phyloP scores from a whole-genome alignment of 148 eudicot genomes.

The Spergularia bocconei region DNA sequence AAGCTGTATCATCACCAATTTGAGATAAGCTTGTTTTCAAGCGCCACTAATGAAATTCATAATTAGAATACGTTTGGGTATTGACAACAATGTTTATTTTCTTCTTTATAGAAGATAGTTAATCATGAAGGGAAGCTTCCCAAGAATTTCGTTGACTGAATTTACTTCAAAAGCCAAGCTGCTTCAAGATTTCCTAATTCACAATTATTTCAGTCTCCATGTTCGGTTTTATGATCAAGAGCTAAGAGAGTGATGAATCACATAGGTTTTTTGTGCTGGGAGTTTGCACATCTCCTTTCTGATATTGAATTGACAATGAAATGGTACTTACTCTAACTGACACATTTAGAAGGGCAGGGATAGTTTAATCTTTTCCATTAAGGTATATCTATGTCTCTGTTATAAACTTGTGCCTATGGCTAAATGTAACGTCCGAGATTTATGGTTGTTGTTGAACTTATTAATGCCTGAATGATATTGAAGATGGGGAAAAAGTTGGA shows the following conservation, averaged over 20 bases:
- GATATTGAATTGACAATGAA: not conserved
- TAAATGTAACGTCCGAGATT: slow-evolving; percentile 48
- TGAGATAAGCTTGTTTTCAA: not conserved
- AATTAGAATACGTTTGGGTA: not conserved
- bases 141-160: not conserved
- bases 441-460: slow-evolving; percentile 65
- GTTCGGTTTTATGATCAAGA: slow-evolving; percentile 9
- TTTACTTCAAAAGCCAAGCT: not conserved
- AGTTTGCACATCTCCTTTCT: not conserved
- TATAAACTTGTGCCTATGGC: slow-evolving; percentile 22
- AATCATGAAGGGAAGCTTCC: not conserved
- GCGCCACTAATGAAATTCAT: too few species aligned
- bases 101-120: slow-evolving; percentile 12
- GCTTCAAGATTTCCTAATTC: slow-evolving; percentile 4
- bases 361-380: not conserved
- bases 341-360: not conserved
- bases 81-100: slow-evolving; percentile 13
- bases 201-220: not conserved
- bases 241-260: not conserved
- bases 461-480: slow-evolving; percentile 53
- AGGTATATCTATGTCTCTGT: slow-evolving; percentile 7
- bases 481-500: slow-evolving; percentile 60
- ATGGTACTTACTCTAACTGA: not conserved
- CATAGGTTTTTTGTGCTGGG: not conserved
- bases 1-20: not conserved